Evolutionary conservation across 805 yeast genomes (phyloP), one percentile per base, ranked within the genome.

Genomic region (Candida lessepsii): DNA sequence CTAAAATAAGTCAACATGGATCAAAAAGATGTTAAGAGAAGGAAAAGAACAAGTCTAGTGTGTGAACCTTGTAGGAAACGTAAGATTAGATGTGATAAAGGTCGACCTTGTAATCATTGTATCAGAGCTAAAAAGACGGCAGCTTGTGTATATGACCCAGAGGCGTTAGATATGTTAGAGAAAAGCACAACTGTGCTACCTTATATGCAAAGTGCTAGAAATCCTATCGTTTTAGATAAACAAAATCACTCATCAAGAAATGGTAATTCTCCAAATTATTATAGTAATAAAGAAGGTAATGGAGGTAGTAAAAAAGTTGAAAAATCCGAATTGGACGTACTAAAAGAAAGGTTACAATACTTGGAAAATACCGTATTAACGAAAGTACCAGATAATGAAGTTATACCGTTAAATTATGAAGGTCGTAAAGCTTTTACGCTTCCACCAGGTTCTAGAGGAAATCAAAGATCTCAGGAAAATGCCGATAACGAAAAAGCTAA

Each of bases 31-130:
- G 14, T 28, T 2, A 52, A 50, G 28, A 45, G 42, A 47, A 47
- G 68, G 17, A 71, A 68, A 38, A 58, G 75, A 18, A 53, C 63
- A 42, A 54, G 63, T 7, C 54, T 71, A 4, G 75, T 64, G 7
- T 65, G 71, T 44, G 50, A 51, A 28, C 57, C 57, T 42, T 65
- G 71, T 46, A 59, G 61, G 38, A 49, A 53, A 39, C 54, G 59
- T 38, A 65, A 65, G 47, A 54, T 63, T 44, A 58, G 52, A 23
- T 65, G 71, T 49, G 68, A 65, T 38, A 64, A 61, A 44, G 49
- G 52, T 9, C 56, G 57, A 16, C 76, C 77, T 0, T 59, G 71
- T 32, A 51, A 49, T 5, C 56, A 51, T 11, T 65, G 71, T 46
- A 29, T 50, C 17, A 60, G 54, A 44, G 44, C 54, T 17, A 55